Conservation (phyloP, 116 monocot genomes). For the Dioscorea cayenensis region DNA sequence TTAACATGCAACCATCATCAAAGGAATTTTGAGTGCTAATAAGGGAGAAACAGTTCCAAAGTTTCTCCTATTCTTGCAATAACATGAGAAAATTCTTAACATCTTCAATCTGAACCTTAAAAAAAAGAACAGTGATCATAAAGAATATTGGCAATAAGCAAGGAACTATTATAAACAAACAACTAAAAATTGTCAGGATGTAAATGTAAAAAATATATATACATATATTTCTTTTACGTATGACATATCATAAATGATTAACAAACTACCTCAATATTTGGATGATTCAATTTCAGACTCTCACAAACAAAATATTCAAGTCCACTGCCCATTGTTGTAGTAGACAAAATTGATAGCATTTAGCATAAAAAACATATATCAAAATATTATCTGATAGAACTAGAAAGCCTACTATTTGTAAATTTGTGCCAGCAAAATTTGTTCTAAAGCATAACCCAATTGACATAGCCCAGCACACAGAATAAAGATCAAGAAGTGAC, state of each 20-base stretch:
- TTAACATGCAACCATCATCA: not conserved
- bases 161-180: not conserved
- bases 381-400: not conserved
- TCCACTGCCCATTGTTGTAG: constrained; percentile 61
- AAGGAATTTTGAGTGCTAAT: constrained; percentile 6
- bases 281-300: constrained; percentile 51
- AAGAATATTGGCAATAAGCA: no score
- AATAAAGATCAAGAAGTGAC: constrained; percentile 53
- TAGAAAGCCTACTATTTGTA: constrained; percentile 36
- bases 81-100: constrained; percentile 55
- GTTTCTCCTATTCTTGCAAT: constrained; percentile 51
- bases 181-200: no score
- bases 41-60: constrained; percentile 36
- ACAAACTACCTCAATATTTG: constrained; percentile 32
- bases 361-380: not conserved
- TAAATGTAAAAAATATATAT: no score
- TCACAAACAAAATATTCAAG: constrained; percentile 39
- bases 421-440: constrained; percentile 26
- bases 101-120: constrained; percentile 54
- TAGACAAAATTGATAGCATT: not conserved
- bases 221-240: not conserved
- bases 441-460: constrained; percentile 56
- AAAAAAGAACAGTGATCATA: not conserved
- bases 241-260: not conserved
- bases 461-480: constrained; percentile 70